Conservation (phyloP, 371 early-diverging fungal species). For the Mucor saturninus region DNA sequence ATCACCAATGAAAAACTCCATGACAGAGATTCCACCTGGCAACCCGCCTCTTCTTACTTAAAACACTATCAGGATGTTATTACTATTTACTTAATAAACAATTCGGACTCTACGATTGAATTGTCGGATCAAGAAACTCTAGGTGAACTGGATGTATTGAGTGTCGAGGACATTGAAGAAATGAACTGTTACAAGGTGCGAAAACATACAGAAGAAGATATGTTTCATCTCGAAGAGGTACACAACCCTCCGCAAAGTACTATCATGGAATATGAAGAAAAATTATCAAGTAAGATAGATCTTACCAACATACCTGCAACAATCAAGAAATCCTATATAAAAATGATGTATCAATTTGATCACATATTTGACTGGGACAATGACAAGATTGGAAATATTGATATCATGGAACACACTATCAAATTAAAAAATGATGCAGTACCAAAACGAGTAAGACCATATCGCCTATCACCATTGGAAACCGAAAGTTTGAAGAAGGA, state of each 20-base stretch:
- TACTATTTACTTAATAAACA: background rate
- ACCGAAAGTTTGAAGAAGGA: constrained; percentile 5
- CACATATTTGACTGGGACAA: too few species aligned
- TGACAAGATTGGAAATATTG: too few species aligned
- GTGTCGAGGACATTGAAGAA: background rate
- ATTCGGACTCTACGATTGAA: background rate
- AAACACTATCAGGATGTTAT: background rate
- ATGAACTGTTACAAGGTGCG: background rate
- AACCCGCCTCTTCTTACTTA: background rate
- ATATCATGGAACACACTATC: constrained; percentile 6
- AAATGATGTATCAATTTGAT: too few species aligned
- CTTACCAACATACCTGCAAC: too few species aligned
- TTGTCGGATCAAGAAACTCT: background rate
- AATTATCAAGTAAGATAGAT: too few species aligned
- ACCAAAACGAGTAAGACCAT: constrained; percentile 5
- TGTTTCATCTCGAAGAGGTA: too few species aligned
- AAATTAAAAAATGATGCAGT: background rate
- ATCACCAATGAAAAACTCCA: background rate
- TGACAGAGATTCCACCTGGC: background rate
- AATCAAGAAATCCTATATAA: too few species aligned
- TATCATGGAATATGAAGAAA: too few species aligned
- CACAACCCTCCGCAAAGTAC: too few species aligned
- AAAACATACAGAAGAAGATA: too few species aligned
- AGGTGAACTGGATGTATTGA: background rate
- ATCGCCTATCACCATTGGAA: background rate